Conservation (phyloP, 2,329 filamentous ascomycete species). For the Penicillium crustosum region DNA sequence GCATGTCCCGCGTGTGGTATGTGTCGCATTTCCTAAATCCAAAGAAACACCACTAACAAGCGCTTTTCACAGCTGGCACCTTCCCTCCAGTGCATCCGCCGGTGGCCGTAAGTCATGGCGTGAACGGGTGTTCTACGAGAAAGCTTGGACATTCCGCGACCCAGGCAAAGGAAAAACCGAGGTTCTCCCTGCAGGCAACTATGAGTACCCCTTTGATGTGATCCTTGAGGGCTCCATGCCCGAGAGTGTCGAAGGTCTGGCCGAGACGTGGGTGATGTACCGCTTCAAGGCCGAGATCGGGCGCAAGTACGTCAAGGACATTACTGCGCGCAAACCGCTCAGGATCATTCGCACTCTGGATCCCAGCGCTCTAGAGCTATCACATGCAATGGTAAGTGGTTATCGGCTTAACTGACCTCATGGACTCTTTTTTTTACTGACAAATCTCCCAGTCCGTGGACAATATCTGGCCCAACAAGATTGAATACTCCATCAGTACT, state of each 20-base stretch:
- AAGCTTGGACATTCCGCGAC: conserved; percentile 70
- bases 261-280: conserved; percentile 84
- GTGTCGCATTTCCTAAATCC: conserved; percentile 32
- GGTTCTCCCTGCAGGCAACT: conserved; percentile 70
- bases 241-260: conserved; percentile 88
- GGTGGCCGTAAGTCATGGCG: conserved; percentile 41
- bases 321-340: conserved; percentile 75
- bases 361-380: conserved; percentile 71
- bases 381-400: conserved; percentile 72
- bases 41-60: neutral
- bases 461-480: conserved; percentile 96
- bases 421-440: conserved; percentile 14
- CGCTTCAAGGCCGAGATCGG: conserved; percentile 88
- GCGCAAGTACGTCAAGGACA: conserved; percentile 84
- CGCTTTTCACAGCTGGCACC: conserved; percentile 31
- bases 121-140: conserved; percentile 60
- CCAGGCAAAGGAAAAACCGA: conserved; percentile 48
- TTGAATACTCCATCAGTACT: conserved; percentile 91
- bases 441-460: conserved; percentile 65
- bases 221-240: conserved; percentile 67
- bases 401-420: neutral
- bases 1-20: conserved; percentile 68
- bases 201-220: conserved; percentile 78
- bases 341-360: conserved; percentile 77
- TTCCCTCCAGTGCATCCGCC: conserved; percentile 38